Percentiles rank a stretch among this genome's conserved stretches.
Evolutionary conservation across 2,329 filamentous ascomycete genomes (phyloP).

Genomic region (Leptosphaerulina australis): DNA sequence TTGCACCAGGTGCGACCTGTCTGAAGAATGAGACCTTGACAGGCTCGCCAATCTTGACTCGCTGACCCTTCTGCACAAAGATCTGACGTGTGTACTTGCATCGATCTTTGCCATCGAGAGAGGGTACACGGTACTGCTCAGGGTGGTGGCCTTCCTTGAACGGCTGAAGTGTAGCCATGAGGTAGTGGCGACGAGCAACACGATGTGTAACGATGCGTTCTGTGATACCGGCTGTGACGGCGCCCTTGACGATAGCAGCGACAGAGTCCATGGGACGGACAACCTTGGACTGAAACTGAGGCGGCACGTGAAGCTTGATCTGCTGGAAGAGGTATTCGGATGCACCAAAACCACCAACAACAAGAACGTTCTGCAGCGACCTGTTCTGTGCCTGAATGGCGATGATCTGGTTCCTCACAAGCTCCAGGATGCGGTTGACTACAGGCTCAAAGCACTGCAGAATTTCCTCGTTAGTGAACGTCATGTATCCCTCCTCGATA

Average conservation of each 20-base stretch:
- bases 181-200: slow-evolving; percentile 95
- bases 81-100: slow-evolving; percentile 99
- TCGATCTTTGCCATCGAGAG: slow-evolving; percentile 92
- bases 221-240: slow-evolving; percentile 96
- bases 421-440: slow-evolving; percentile 92
- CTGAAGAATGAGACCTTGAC: slow-evolving; percentile 99
- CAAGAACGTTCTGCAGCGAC: slow-evolving; percentile 90
- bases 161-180: slow-evolving; percentile 97
- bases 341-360: slow-evolving; percentile 96
- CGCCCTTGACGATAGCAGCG: slow-evolving; percentile 96
- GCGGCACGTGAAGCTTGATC: slow-evolving; percentile 97
- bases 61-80: slow-evolving; percentile 97
- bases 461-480: slow-evolving; percentile 98
- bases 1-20: slow-evolving; percentile 94
- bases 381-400: slow-evolving; percentile 98
- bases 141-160: slow-evolving; percentile 99
- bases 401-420: slow-evolving; percentile 97
- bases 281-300: slow-evolving; percentile 97
- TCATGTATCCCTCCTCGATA: slow-evolving; percentile 99
- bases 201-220: slow-evolving; percentile 96
- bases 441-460: slow-evolving; percentile 98
- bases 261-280: slow-evolving; percentile 99
- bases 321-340: slow-evolving; percentile 99
- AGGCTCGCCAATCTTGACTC: slow-evolving; percentile 98
- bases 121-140: slow-evolving; percentile 96